Percentiles rank a stretch among this genome's conserved stretches.
Evolutionary conservation across 73 alveolate genomes (phyloP).

Genomic region (Effrenium voratum): DNA sequence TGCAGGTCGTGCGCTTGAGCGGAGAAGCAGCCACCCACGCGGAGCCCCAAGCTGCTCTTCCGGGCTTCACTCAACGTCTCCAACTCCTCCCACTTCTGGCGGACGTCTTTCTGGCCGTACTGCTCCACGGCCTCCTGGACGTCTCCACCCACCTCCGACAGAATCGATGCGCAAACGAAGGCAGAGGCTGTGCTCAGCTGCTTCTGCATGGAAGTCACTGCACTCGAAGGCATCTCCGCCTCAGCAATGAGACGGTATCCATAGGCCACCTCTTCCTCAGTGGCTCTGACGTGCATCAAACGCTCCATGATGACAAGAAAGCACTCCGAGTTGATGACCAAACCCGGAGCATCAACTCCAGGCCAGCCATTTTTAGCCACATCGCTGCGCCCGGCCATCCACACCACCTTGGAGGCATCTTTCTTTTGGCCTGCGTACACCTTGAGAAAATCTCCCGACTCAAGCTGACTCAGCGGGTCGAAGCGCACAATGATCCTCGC

Average conservation of each 20-base stretch:
- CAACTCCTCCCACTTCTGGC: slow-evolving; percentile 79
- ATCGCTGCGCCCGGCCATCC: slow-evolving; percentile 63
- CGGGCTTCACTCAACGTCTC: slow-evolving; percentile 55
- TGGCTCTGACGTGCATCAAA: not conserved
- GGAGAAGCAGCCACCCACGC: slow-evolving; percentile 77
- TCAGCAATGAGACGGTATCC: slow-evolving; percentile 69
- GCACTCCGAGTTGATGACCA: slow-evolving; percentile 17
- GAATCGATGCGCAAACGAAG: slow-evolving; percentile 75
- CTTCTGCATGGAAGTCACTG: slow-evolving; percentile 44
- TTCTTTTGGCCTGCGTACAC: not conserved
- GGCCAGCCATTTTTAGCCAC: slow-evolving; percentile 69
- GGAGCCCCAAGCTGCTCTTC: slow-evolving; percentile 43
- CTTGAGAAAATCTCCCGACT: slow-evolving; percentile 37
- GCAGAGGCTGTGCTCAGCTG: not conserved
- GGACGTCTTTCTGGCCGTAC: slow-evolving; percentile 32
- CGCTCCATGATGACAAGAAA: slow-evolving; percentile 47
- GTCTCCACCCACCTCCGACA: slow-evolving; percentile 86
- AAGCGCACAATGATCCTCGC: slow-evolving; percentile 50
- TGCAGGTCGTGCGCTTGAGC: not conserved
- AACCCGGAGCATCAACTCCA: slow-evolving; percentile 81
- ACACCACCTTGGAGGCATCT: not conserved
- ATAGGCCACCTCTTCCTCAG: slow-evolving; percentile 19
- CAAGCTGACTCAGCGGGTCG: slow-evolving; percentile 84
- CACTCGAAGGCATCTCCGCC: slow-evolving; percentile 61
- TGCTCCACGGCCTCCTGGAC: slow-evolving; percentile 38